Evolutionary conservation across 2,329 filamentous ascomycete genomes (phyloP).

Genomic region (Fusarium multiceps): DNA sequence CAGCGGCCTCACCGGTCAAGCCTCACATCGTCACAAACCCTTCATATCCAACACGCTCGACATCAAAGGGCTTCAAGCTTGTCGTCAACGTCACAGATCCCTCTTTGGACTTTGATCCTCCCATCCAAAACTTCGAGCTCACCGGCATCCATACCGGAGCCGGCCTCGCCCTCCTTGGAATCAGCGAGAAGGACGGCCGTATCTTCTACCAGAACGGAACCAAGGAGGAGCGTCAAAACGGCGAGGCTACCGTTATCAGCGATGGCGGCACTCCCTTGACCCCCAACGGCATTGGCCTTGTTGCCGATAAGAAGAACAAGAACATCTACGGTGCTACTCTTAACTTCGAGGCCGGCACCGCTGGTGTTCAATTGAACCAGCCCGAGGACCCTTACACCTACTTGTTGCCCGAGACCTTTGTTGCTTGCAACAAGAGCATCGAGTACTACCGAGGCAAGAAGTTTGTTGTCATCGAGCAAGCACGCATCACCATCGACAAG

Average conservation of each 20-base stretch:
- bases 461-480: conserved; percentile 55
- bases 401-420: conserved; percentile 51
- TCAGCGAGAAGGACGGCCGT: conserved; percentile 43
- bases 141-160: conserved; percentile 58
- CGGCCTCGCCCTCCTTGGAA: conserved; percentile 53
- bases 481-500: conserved; percentile 44
- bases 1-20: conserved; percentile 39
- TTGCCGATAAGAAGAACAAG: conserved; percentile 45
- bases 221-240: conserved; percentile 48
- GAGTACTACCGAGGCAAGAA: conserved; percentile 55
- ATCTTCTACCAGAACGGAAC: conserved; percentile 65
- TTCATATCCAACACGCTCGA: conserved; percentile 27
- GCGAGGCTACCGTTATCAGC: conserved; percentile 52
- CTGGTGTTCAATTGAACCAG: conserved; percentile 49
- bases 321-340: conserved; percentile 48
- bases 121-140: conserved; percentile 56
- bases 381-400: conserved; percentile 42
- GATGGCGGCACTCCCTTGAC: conserved; percentile 55
- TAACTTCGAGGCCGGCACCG: conserved; percentile 52
- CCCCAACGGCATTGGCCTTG: conserved; percentile 52
- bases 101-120: conserved; percentile 53
- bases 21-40: conserved; percentile 28
- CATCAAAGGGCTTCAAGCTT: conserved; percentile 54
- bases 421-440: conserved; percentile 57
- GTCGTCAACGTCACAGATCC: conserved; percentile 59